These are phyloP conservation scores for Aspergillus puulaauensis DNA, from an alignment of 2,329 filamentous ascomycete genomes.

Conservation along the genomic window DNA sequence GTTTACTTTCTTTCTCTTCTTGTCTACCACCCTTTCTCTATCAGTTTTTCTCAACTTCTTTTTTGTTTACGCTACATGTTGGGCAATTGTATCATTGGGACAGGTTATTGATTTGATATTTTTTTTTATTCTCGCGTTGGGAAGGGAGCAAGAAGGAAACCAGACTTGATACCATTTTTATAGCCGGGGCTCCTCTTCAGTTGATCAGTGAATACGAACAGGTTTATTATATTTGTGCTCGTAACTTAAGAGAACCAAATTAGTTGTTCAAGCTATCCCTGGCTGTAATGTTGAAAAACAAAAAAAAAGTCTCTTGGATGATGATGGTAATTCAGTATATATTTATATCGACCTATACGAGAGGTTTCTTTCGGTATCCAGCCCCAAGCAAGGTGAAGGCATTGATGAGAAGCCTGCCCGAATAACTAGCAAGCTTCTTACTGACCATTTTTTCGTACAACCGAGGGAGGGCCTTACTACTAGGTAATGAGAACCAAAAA, in stretches of 20 bases:
- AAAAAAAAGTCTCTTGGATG: no score
- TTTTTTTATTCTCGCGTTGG: conserved; percentile 2
- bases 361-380: no score
- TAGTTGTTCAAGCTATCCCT: not conserved
- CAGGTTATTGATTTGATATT: conserved; percentile 19
- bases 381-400: no score
- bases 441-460: no score
- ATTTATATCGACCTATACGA: no score
- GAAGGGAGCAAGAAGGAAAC: conserved; percentile 15
- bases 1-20: conserved; percentile 3
- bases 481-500: no score
- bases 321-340: no score
- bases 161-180: conserved; percentile 39
- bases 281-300: no score
- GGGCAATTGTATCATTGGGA: conserved; percentile 28
- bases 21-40: conserved; percentile 10
- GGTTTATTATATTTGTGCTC: not conserved
- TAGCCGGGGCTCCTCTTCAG: conserved; percentile 26
- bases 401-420: no score
- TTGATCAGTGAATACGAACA: not conserved
- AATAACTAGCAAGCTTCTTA: no score
- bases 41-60: conserved; percentile 19
- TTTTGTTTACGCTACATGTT: conserved; percentile 16
- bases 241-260: not conserved
- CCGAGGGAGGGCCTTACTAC: no score